These are phyloP conservation scores for Cryptococcus hybrid DNA, from an alignment of 1,284 basidiomycete species.

Conservation along the genomic window DNA sequence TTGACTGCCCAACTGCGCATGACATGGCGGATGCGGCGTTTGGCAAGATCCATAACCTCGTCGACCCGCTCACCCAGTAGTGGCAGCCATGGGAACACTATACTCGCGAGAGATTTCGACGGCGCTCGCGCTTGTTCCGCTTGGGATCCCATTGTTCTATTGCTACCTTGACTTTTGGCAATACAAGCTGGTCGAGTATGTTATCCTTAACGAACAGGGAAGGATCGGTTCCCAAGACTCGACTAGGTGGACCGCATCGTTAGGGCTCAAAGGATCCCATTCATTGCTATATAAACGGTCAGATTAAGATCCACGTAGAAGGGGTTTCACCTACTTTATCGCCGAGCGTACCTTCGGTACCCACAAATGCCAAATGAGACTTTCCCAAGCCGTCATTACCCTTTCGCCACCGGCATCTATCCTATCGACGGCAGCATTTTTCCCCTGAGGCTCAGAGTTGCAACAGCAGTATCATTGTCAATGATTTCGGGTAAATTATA, in stretches of 20 bases:
- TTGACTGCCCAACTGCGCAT: constrained; percentile 74
- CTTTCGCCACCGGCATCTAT: constrained; percentile 15
- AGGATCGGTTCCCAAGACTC: constrained; percentile 85
- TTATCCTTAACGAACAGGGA: constrained; percentile 89
- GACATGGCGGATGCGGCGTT: constrained; percentile 74
- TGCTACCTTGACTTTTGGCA: constrained; percentile 84
- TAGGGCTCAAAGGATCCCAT: constrained; percentile 74
- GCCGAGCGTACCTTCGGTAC: constrained; percentile 86
- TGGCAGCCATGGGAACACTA: constrained; percentile 96
- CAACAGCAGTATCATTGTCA: constrained; percentile 3
- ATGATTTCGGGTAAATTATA: constrained; percentile 27
- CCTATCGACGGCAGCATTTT: background rate
- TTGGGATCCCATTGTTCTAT: constrained; percentile 79
- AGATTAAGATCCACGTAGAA: background rate
- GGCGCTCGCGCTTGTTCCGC: constrained; percentile 8
- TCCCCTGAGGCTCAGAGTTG: too few species aligned
- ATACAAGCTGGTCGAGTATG: constrained; percentile 87
- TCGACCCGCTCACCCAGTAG: constrained; percentile 76
- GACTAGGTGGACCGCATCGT: constrained; percentile 75
- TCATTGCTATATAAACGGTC: constrained; percentile 60
- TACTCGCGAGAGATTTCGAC: constrained; percentile 60
- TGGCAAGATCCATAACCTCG: constrained; percentile 76
- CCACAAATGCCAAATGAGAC: constrained; percentile 91
- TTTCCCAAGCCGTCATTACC: constrained; percentile 92
- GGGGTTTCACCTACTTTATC: constrained; percentile 60